These are phyloP conservation scores for Rhodotorula sp. DNA, from an alignment of 1,284 basidiomycete genomes.

Conservation along the genomic window DNA sequence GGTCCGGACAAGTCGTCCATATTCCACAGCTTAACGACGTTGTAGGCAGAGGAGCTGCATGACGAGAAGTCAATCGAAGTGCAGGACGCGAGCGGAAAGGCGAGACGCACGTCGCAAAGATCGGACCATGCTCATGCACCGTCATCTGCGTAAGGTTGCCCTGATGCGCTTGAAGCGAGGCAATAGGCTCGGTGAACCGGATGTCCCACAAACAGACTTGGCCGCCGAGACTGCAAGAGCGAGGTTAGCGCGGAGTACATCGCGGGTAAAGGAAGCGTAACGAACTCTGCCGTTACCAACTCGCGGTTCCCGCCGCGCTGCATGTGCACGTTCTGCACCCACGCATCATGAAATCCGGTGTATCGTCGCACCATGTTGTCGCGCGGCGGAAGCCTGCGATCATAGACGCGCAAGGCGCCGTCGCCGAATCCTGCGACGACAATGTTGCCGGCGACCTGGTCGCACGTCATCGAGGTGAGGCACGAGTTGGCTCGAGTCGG, in stretches of 20 bases:
- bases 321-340: slow-evolving; percentile 88
- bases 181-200: slow-evolving; percentile 65
- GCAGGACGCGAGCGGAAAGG: not conserved
- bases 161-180: slow-evolving; percentile 66
- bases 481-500: slow-evolving; percentile 87
- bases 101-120: slow-evolving; percentile 75
- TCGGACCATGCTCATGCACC: slow-evolving; percentile 77
- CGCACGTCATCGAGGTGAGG: slow-evolving; percentile 79
- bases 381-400: slow-evolving; percentile 79
- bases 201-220: slow-evolving; percentile 91
- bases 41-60: slow-evolving; percentile 29
- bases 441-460: slow-evolving; percentile 71
- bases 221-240: slow-evolving; percentile 70
- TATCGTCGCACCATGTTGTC: slow-evolving; percentile 81
- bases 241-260: slow-evolving; percentile 1
- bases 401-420: slow-evolving; percentile 85
- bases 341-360: slow-evolving; percentile 68
- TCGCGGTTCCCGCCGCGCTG: slow-evolving; percentile 71
- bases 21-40: slow-evolving; percentile 44
- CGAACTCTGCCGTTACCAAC: slow-evolving; percentile 83
- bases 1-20: slow-evolving; percentile 38
- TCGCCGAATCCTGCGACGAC: slow-evolving; percentile 93
- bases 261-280: not conserved
- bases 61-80: not conserved
- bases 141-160: slow-evolving; percentile 80